A percentile compares a stretch with the other conserved stretches of the same genome.
Conservation (phyloP, 306 rosid species). For the Prinsepia uniflora region DNA sequence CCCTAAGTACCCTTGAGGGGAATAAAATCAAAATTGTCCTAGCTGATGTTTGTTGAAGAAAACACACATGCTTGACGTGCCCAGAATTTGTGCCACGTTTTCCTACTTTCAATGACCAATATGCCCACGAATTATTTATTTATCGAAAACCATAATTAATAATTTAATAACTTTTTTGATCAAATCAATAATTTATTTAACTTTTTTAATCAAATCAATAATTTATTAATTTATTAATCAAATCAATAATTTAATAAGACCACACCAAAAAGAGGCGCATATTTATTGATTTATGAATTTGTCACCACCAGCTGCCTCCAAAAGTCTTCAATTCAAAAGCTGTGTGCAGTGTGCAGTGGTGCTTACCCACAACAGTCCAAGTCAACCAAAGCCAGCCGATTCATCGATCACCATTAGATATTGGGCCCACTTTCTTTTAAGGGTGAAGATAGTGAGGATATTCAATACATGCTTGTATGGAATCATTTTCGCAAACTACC, state of each 20-base stretch:
- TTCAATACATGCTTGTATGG: too few species aligned
- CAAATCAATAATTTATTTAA: not conserved
- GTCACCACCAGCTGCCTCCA: not conserved
- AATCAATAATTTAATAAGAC: not conserved
- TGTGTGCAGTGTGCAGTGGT: not conserved
- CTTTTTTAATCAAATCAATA: not conserved
- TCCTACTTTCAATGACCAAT: not conserved
- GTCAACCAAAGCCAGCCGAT: slow-evolving; percentile 10
- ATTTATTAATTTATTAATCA: not conserved
- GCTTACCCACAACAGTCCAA: not conserved
- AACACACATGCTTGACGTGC: not conserved
- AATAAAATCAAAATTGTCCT: not conserved
- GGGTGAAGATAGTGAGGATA: too few species aligned
- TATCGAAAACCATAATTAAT: not conserved
- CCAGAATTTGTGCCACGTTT: too few species aligned
- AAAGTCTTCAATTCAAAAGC: not conserved
- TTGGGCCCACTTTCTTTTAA: too few species aligned
- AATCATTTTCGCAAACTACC: too few species aligned
- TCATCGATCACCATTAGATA: not conserved
- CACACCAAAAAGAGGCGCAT: not conserved
- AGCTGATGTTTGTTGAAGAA: not conserved
- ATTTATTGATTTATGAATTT: too few species aligned
- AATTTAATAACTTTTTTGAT: too few species aligned
- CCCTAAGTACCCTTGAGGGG: not conserved
- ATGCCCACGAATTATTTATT: not conserved